These are phyloP conservation scores for Daldinia concentrica DNA, from an alignment of 495 filamentous ascomycete species.

Conservation along the genomic window DNA sequence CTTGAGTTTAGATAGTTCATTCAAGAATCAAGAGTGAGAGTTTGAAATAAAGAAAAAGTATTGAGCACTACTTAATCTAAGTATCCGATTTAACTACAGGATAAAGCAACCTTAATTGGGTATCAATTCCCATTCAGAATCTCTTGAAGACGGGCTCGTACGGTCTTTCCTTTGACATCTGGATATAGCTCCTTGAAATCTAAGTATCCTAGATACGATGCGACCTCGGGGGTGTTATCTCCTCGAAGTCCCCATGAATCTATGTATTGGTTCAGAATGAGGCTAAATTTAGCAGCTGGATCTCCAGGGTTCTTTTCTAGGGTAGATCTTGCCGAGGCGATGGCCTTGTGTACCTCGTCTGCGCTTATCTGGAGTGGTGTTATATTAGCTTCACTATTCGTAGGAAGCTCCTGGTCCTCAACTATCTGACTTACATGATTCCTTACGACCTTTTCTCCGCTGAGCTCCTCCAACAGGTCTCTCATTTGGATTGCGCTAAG, in stretches of 20 bases:
- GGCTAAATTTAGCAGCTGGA: constrained; percentile 38
- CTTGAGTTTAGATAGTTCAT: neutral
- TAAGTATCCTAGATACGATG: constrained; percentile 67
- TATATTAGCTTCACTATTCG: neutral
- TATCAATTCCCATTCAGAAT: constrained; percentile 19
- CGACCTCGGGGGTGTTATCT: constrained; percentile 66
- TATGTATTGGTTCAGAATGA: constrained; percentile 59
- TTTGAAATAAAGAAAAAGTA: neutral
- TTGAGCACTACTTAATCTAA: neutral
- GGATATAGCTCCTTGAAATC: constrained; percentile 66
- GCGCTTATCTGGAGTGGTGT: neutral
- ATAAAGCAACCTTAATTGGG: neutral
- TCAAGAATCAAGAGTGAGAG: neutral
- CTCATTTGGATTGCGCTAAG: constrained; percentile 61
- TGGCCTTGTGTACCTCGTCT: neutral
- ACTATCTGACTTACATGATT: constrained; percentile 56
- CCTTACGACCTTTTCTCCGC: constrained; percentile 62
- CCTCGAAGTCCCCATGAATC: constrained; percentile 63
- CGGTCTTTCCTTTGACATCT: constrained; percentile 55
- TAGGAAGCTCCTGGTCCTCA: neutral
- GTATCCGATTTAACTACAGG: neutral
- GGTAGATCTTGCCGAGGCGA: neutral
- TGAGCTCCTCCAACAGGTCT: constrained; percentile 59
- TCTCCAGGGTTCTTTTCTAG: constrained; percentile 51
- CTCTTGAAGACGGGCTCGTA: constrained; percentile 45